Conservation (phyloP, 768 basidiomycete genomes). For the Kwoniella europaea region DNA sequence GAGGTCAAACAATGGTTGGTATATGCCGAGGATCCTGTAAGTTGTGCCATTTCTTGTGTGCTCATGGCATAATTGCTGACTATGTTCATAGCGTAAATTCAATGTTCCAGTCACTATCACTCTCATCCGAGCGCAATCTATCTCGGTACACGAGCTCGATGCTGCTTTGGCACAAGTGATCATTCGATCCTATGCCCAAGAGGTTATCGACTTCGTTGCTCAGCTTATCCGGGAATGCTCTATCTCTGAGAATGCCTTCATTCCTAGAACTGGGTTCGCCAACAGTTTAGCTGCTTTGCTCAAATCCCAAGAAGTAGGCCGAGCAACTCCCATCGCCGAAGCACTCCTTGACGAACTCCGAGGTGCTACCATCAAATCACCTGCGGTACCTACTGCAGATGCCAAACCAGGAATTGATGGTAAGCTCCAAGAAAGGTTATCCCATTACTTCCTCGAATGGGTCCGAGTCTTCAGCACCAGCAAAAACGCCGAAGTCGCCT, state of each 20-base stretch:
- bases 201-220: slow-evolving; percentile 77
- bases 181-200: slow-evolving; percentile 75
- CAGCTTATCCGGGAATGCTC: slow-evolving; percentile 85
- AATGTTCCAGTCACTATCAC: slow-evolving; percentile 93
- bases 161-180: slow-evolving; percentile 86
- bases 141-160: slow-evolving; percentile 79
- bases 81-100: slow-evolving; percentile 76
- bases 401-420: slow-evolving; percentile 37
- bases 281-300: slow-evolving; percentile 79
- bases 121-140: slow-evolving; percentile 79
- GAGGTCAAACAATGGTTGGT: slow-evolving; percentile 96
- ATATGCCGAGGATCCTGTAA: slow-evolving; percentile 92
- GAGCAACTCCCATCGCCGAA: slow-evolving; percentile 65
- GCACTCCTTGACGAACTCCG: slow-evolving; percentile 76
- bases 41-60: slow-evolving; percentile 44
- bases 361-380: slow-evolving; percentile 27
- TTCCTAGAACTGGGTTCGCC: slow-evolving; percentile 77
- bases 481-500: slow-evolving; percentile 84
- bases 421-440: slow-evolving; percentile 57
- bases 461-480: slow-evolving; percentile 89
- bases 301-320: slow-evolving; percentile 73
- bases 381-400: slow-evolving; percentile 15
- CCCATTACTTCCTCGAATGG: slow-evolving; percentile 69
- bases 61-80: slow-evolving; percentile 14
- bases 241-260: slow-evolving; percentile 74